These are phyloP conservation scores for Choanephora cucurbitarum DNA, from an alignment of 371 early-diverging fungal genomes.

Conservation along the genomic window DNA sequence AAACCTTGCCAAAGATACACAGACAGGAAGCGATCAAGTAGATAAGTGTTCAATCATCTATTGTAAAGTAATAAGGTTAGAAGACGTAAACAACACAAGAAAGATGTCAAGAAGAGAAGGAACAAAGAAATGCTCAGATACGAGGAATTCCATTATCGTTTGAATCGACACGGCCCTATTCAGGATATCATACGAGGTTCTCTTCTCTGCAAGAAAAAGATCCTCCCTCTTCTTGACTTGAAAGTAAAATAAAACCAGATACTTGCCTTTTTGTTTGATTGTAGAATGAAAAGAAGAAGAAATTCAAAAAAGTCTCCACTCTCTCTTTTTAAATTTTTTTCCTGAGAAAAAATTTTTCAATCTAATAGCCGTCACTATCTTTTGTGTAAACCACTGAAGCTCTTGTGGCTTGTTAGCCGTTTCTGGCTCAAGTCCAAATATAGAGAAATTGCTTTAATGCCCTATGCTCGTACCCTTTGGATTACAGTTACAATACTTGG, in stretches of 20 bases:
- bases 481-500: no score
- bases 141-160: constrained; percentile 43
- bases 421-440: no score
- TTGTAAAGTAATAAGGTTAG: constrained; percentile 4
- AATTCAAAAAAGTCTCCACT: background rate
- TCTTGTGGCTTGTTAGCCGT: no score
- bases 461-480: no score
- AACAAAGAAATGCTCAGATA: constrained; percentile 28
- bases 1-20: constrained; percentile 4
- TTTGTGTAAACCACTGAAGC: background rate
- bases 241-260: constrained; percentile 6
- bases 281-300: constrained; percentile 1
- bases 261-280: constrained; percentile 22
- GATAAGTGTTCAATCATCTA: background rate
- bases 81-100: background rate
- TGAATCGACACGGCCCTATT: constrained; percentile 31
- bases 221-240: constrained; percentile 5
- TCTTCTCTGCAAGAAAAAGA: constrained; percentile 24
- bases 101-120: constrained; percentile 4
- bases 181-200: constrained; percentile 24
- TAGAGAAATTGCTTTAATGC: no score
- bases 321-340: constrained; percentile 8
- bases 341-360: constrained; percentile 13
- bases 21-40: background rate
- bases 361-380: background rate